These are phyloP conservation scores for Trichoderma asperellum DNA, from an alignment of 2,329 filamentous ascomycete species.

Conservation along the genomic window DNA sequence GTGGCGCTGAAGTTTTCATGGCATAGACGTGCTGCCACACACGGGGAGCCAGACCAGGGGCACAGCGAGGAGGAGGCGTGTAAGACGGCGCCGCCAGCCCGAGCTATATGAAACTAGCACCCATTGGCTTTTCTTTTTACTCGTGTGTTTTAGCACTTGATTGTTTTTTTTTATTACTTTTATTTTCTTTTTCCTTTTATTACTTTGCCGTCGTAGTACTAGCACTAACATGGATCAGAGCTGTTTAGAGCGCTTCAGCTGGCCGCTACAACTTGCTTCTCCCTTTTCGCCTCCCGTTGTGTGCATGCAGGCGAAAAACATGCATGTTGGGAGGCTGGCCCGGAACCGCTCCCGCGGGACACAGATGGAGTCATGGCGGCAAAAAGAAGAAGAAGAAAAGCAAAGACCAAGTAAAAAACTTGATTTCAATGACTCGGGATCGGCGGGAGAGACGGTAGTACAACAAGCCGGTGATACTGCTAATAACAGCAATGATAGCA, in stretches of 20 bases:
- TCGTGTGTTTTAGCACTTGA: neutral
- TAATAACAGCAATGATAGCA: neutral
- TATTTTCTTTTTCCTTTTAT: neutral
- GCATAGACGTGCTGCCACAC: neutral
- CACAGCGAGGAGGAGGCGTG: conserved; percentile 12
- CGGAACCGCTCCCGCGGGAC: conserved; percentile 19
- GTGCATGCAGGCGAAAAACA: neutral
- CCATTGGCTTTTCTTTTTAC: neutral
- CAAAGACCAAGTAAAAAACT: neutral
- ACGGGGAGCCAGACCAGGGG: conserved; percentile 1
- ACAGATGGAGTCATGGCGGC: conserved; percentile 15
- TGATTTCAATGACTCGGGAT: conserved; percentile 24
- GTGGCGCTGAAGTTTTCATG: conserved; percentile 11
- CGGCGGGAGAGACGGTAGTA: conserved; percentile 12
- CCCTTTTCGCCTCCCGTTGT: neutral
- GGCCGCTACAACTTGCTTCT: neutral
- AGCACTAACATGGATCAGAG: neutral
- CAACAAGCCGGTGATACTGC: conserved; percentile 1
- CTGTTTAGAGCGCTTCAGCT: neutral
- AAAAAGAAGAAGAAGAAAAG: neutral
- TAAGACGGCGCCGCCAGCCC: neutral
- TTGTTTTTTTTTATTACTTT: neutral
- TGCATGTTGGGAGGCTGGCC: conserved; percentile 6
- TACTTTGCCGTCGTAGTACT: neutral
- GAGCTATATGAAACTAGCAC: neutral